Base-by-base conservation (phyloP, 1,139 yeast species). In the Suhomyces guaymorum region DNA sequence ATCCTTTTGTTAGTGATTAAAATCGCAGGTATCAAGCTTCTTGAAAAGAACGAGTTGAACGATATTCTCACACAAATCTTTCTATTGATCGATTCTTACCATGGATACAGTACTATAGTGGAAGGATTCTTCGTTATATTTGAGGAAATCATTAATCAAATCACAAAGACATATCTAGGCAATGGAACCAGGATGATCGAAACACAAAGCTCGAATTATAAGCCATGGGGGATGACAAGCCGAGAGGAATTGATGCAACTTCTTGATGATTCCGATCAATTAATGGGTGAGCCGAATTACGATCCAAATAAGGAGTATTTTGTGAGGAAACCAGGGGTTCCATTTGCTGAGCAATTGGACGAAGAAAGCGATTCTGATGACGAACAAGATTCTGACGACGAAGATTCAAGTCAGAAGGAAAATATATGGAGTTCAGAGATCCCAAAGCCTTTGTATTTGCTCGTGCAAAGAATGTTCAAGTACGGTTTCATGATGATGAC, bases 51-150 rank as follows among this genome's bases (percentile, higher is more conserved):
- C 28, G 87, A 78, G 39, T 67, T 90, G 38, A 77, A 70, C 35
- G 97, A 90, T 56, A 67, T 90, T 1, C 63, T 90, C 7, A 75
- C 79, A 23, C 79, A 89, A 9, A 73, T 88, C 47, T 87, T 92
- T 56, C 78, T 81, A 8, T 62, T 89, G 21, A 67, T 92, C 32
- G 97, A 92, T 56, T 70, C 80, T 27, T 90, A 82, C 49, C 96
- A 90, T 60, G 95, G 94, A 0, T 90, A 92, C 55, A 64, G 79
- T 1, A 65, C 70, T 11, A 62, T 92, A 15, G 81, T 87, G 30
- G 81, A 82, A 40, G 89, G 89, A 0, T 81, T 88, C 40, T 86
- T 90, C 45, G 61, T 73, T 5, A 82, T 87, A 0, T 86, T 90
- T 49, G 75, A 74, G 30, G 81, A 83, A 12, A 59, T 90, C 2